Conservation (phyloP, 352 stramenopile genomes). For the Phytophthora pisi region DNA sequence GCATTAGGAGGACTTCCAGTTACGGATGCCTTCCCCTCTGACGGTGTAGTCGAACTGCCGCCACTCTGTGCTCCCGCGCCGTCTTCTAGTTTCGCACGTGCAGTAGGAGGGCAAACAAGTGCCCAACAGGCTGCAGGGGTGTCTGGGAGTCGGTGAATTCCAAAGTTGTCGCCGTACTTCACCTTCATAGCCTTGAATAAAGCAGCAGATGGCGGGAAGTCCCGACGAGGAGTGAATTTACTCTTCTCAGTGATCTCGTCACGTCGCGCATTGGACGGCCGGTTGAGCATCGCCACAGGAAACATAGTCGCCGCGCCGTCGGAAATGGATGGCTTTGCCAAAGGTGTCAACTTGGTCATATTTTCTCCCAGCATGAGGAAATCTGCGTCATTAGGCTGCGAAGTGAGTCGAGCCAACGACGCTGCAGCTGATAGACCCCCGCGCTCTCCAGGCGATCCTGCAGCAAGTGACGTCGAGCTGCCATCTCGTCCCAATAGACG, state of each 20-base stretch:
- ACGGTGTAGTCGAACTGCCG: constrained; percentile 1
- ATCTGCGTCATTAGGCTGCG: constrained; percentile 50
- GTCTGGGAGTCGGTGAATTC: constrained; percentile 72
- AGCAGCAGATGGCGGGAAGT: constrained; percentile 83
- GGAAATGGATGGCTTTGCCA: constrained; percentile 62
- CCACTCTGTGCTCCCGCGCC: constrained; percentile 14
- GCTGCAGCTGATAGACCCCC: constrained; percentile 11
- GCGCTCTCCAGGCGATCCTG: constrained; percentile 15
- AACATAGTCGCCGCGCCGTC: constrained; percentile 81
- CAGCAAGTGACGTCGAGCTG: constrained; percentile 24
- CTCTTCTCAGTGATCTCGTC: constrained; percentile 82
- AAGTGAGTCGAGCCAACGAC: constrained; percentile 41
- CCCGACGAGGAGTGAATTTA: constrained; percentile 79
- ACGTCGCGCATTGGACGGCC: constrained; percentile 56
- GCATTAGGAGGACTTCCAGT: not conserved
- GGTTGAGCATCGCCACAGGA: constrained; percentile 61
- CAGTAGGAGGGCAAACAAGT: constrained; percentile 67
- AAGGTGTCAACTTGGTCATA: constrained; percentile 62
- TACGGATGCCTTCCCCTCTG: constrained; percentile 16
- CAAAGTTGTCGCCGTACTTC: constrained; percentile 83
- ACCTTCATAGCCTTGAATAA: constrained; percentile 87
- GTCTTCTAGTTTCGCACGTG: constrained; percentile 71
- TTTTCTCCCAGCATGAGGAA: constrained; percentile 67
- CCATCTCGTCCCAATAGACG: constrained; percentile 47
- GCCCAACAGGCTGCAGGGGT: constrained; percentile 80